phyloP scores from a whole-genome alignment of 116 monocot species.

The Zostera marina region DNA sequence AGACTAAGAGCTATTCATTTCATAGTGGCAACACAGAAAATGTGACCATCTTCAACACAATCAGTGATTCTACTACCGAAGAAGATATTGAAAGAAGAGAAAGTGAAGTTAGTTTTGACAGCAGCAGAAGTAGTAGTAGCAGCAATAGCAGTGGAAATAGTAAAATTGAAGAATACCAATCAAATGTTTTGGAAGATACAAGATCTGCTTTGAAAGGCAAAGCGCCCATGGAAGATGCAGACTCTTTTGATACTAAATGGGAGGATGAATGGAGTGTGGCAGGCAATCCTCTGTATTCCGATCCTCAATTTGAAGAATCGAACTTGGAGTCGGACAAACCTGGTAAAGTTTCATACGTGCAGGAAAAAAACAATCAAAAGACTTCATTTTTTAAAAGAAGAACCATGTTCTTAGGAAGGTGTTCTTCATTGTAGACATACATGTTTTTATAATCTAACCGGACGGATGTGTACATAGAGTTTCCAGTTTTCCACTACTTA shows the following conservation, averaged over 20 bases:
- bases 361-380: not conserved
- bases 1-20: conserved; percentile 51
- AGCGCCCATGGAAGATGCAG: conserved; percentile 2
- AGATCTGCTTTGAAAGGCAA: conserved; percentile 6
- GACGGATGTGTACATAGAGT: no score
- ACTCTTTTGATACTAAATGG: not conserved
- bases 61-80: conserved; percentile 27
- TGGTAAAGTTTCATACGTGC: not conserved
- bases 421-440: no score
- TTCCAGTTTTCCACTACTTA: no score
- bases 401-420: not conserved
- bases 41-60: conserved; percentile 45
- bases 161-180: not conserved
- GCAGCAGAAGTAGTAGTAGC: not conserved
- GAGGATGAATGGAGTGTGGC: not conserved
- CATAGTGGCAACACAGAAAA: conserved; percentile 31
- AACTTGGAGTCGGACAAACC: not conserved
- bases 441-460: no score
- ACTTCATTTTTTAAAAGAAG: conserved; percentile 3
- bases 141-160: conserved; percentile 1
- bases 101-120: conserved; percentile 2
- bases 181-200: not conserved
- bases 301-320: not conserved
- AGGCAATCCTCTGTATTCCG: conserved; percentile 4
- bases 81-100: conserved; percentile 6